Evolutionary conservation across 139 green algal genomes (phyloP).

Genomic region (Bryopsis sp.): DNA sequence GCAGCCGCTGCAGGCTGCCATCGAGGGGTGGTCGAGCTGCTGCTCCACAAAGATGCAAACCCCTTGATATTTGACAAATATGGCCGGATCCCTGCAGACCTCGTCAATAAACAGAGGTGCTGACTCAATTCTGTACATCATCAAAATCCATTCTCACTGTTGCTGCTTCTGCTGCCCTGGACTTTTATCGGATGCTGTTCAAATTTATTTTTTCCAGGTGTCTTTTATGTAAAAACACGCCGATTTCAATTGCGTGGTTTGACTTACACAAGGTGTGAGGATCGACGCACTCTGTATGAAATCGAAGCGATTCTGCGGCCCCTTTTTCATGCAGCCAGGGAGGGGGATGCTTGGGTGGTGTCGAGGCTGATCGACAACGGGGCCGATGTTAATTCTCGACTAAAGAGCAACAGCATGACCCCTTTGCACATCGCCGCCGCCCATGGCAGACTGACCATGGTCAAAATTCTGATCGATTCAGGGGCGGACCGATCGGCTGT

Average conservation of each 20-base stretch:
- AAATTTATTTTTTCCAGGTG: too few relatives aligned
- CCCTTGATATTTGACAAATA: neutral
- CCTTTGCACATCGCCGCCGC: neutral
- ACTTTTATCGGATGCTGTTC: too few relatives aligned
- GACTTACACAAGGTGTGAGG: neutral
- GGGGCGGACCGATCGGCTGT: too few relatives aligned
- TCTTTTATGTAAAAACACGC: too few relatives aligned
- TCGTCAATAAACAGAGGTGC: too few relatives aligned
- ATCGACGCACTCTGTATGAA: neutral
- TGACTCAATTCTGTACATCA: too few relatives aligned
- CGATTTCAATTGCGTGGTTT: too few relatives aligned
- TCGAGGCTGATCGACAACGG: neutral
- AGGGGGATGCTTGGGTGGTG: neutral
- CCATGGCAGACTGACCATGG: neutral
- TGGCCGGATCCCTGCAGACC: neutral
- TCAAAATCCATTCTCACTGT: too few relatives aligned
- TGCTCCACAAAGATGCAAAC: neutral
- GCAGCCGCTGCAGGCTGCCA: neutral
- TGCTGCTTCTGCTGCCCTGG: too few relatives aligned
- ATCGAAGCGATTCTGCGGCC: neutral
- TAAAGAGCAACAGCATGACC: neutral
- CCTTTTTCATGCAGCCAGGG: conserved; percentile 1
- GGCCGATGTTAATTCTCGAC: neutral
- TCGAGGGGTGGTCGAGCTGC: neutral
- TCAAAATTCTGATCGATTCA: neutral